phyloP scores from a whole-genome alignment of 2,329 filamentous ascomycete genomes.

The Ceratocystis smalleyi region DNA sequence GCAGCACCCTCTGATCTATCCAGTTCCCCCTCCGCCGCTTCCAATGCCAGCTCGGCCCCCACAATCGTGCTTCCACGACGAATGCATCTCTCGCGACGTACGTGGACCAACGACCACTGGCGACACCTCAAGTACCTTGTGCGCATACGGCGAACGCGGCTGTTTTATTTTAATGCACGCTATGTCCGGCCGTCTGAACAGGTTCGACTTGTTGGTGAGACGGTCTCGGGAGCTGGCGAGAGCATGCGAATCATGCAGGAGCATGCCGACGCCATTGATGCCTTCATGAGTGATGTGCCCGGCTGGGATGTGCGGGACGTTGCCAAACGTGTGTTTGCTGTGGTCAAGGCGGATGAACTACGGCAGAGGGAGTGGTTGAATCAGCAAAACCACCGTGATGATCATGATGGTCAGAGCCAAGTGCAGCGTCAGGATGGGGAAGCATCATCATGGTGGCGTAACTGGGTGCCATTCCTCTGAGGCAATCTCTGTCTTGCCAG shows the following conservation, averaged over 20 bases:
- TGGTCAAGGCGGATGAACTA: constrained; percentile 15
- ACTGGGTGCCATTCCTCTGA: constrained; percentile 8
- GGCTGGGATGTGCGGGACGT: constrained; percentile 36
- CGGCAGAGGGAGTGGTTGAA: constrained; percentile 13
- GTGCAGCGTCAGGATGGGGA: not conserved
- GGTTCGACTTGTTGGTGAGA: constrained; percentile 32
- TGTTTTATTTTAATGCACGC: constrained; percentile 25
- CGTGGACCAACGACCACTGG: constrained; percentile 40
- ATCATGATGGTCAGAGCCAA: not conserved
- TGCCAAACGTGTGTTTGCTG: constrained; percentile 36
- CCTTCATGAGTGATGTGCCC: constrained; percentile 32
- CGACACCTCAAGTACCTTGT: constrained; percentile 36
- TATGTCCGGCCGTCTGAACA: constrained; percentile 18
- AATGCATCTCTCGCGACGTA: constrained; percentile 27
- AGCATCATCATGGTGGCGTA: constrained; percentile 4
- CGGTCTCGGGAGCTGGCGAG: constrained; percentile 32
- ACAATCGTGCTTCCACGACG: constrained; percentile 12
- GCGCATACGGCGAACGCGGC: constrained; percentile 31
- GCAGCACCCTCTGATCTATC: not conserved
- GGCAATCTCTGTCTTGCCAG: not conserved
- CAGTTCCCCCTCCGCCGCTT: constrained; percentile 15
- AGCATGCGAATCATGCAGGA: constrained; percentile 36
- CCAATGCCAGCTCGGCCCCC: constrained; percentile 22
- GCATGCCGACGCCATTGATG: constrained; percentile 44
- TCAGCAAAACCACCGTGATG: not conserved